These are phyloP conservation scores for Flaveria sonorensis DNA, from an alignment of 129 eudicot genomes.

Conservation along the genomic window DNA sequence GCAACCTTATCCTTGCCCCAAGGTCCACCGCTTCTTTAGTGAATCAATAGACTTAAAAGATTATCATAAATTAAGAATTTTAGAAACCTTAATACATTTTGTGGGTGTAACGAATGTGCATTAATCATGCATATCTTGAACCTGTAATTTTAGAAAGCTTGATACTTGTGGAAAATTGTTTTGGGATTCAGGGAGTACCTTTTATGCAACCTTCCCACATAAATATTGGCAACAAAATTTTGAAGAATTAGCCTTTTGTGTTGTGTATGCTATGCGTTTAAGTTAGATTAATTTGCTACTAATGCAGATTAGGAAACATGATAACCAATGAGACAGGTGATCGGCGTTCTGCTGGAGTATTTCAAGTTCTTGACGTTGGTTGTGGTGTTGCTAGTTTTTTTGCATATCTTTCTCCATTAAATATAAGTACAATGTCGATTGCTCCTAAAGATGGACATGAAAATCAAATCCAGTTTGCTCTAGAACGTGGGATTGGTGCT, in stretches of 20 bases:
- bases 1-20: no score
- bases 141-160: no score
- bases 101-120: background rate
- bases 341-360: constrained; percentile 74
- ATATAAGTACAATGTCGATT: constrained; percentile 82
- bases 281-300: background rate
- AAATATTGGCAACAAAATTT: background rate
- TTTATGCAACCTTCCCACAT: background rate
- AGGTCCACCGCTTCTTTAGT: no score
- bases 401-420: constrained; percentile 80
- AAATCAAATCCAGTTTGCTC: constrained; percentile 95
- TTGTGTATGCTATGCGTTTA: background rate
- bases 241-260: background rate
- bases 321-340: constrained; percentile 74
- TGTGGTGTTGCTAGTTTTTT: constrained; percentile 97
- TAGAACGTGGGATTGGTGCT: constrained; percentile 91
- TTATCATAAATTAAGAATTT: no score
- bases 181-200: background rate
- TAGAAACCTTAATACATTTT: no score
- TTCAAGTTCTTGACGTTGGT: constrained; percentile 92
- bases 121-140: background rate
- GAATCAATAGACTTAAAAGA: no score
- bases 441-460: constrained; percentile 99
- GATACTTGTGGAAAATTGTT: no score
- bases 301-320: constrained; percentile 91